Evolutionary conservation across 768 basidiomycete genomes (phyloP), one percentile per base, ranked within the genome.

Genomic region (Pulveroboletus sp.): DNA sequence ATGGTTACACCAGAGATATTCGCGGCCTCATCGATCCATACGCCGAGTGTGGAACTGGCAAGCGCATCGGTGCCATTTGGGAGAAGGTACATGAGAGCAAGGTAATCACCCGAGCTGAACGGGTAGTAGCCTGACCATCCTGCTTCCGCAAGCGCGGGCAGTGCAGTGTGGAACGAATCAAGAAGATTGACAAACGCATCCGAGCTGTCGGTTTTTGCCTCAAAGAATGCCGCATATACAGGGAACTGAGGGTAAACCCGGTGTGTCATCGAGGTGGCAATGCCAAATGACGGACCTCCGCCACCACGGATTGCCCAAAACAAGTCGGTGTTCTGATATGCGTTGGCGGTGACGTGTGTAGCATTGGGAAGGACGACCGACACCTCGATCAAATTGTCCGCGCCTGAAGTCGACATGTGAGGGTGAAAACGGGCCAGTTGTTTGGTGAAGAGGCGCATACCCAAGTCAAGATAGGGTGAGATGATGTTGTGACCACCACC

Each of bases 221-320:
- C 34, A 21, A 33, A 43, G 43, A 43, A 43, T 33, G 33, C 31
- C 13, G 56, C 53, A 27, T 60, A 60, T 45, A 75, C 40, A 12
- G 75, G 72, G 11, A 65, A 49, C 14, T 53, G 20, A 6, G 72
- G 69, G 45, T 76, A 66, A 1, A 73, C 75, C 29, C 58, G 54
- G 57, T 76, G 76, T 1, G 75, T 75, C 10, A 68, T 70, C 1
- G 72, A 72, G 8, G 70, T 69, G 25, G 76, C 64, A 24, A 78
- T n/a, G n/a, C n/a, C n/a, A n/a, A n/a, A n/a, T n/a, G n/a, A n/a
- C n/a, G n/a, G n/a, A n/a, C n/a, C n/a, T n/a, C n/a, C n/a, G n/a
- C n/a, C n/a, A n/a, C n/a, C n/a, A n/a, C n/a, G n/a, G n/a, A n/a
- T n/a, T n/a, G n/a, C n/a, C n/a, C n/a, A n/a, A n/a, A n/a, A n/a